Evolutionary conservation across 2,329 filamentous ascomycete species (phyloP).

Genomic region (Colletotrichum sp.): DNA sequence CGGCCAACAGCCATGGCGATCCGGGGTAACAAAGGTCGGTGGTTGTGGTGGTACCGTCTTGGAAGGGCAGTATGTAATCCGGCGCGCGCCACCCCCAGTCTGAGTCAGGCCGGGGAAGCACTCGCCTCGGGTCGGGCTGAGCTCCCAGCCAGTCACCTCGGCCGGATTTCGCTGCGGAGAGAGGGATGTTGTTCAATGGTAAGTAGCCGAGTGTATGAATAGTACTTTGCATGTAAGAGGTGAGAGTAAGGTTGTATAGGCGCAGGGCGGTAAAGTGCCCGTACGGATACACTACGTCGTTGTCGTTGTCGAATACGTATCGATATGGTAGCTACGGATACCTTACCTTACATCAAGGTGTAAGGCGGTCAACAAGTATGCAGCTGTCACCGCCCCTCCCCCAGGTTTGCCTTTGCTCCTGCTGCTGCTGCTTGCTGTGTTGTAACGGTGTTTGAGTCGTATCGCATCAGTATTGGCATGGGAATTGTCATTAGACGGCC

Average conservation of each 20-base stretch:
- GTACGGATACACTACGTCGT: neutral
- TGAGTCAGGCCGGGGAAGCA: conserved; percentile 19
- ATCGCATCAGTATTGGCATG: neutral
- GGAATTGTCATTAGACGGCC: neutral
- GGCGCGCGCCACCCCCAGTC: conserved; percentile 17
- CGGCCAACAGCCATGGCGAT: neutral
- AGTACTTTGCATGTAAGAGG: neutral
- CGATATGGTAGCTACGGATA: neutral
- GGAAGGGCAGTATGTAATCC: neutral
- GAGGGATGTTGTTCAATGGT: neutral
- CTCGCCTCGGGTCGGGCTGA: neutral
- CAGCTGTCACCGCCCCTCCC: conserved; percentile 11
- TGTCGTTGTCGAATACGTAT: neutral
- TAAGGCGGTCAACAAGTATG: conserved; percentile 9
- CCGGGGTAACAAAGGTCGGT: conserved; percentile 7
- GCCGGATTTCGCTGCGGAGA: neutral
- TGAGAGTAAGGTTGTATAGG: neutral
- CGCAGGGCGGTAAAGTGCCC: neutral
- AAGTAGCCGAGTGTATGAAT: neutral
- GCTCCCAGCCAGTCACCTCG: neutral
- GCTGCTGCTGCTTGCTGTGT: neutral
- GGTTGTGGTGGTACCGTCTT: neutral
- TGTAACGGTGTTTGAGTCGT: neutral
- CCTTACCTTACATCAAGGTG: neutral
- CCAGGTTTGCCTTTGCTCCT: neutral